Evolutionary conservation across 768 basidiomycete genomes (phyloP), one percentile per base, ranked within the genome.

Genomic region (Gelatoporia subvermispora): DNA sequence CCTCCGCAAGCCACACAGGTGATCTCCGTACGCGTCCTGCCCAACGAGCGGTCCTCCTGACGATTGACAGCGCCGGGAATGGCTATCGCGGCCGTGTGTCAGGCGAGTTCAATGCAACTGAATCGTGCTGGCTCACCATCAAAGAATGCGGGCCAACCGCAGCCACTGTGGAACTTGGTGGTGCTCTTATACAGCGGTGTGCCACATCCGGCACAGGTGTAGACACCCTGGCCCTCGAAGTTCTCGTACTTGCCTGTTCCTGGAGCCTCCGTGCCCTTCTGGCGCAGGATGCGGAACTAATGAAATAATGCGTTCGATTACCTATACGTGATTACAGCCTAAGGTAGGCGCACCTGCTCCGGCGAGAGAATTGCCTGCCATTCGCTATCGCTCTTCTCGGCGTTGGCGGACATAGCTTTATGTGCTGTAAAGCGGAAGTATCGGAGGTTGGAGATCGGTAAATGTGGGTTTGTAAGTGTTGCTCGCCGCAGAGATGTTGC

Each of bases 81-180:
- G 8, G 93, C 92, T 90, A 52, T 25, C 25, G 36, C 35, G n/a
- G 22, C 38, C 21, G 21, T 11, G 34, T 46, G 36, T 37, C 9
- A 34, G 18, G 35, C 13, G 43, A 15, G n/a, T 44, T 43, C 21
- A 17, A 5, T 7, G 28, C 13, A 7, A 34, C 18, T 11, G 24
- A 34, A 35, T 23, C n/a, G 22, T 16, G 17, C 17, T 10, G 8
- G 57, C 69, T 48, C 52, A 87, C 88, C 88, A 62, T 95, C 93
- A 63, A 86, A 97, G 76, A 96, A 97, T 1, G 93, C 91, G n/a
- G 94, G 93, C 93, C 93, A 97, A 20, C 93, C 93, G 60, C 91
- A 95, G 8, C 92, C 91, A 50, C 89, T 93, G 58, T 86, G 77
- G 68, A 95, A 96, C 69, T 96, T 96, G 55, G 91, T 93, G 22